A percentile compares a stretch with the other conserved stretches of the same genome.
Conservation (phyloP, 495 filamentous ascomycete genomes). For the Delitschia confertaspora region DNA sequence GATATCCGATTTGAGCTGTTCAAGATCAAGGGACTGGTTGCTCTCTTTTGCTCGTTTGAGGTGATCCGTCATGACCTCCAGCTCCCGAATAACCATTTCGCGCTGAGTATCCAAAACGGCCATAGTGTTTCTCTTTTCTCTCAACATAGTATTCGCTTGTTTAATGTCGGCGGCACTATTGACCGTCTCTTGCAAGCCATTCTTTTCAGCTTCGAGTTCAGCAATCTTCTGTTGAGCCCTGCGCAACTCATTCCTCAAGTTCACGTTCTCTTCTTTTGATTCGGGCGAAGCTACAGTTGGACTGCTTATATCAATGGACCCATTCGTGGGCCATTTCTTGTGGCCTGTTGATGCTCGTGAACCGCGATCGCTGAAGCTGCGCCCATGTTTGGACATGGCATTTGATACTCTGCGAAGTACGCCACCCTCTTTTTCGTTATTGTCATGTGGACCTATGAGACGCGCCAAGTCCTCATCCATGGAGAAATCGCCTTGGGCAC, state of each 20-base stretch:
- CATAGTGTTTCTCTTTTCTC: conserved; percentile 92
- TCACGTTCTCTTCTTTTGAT: conserved; percentile 58
- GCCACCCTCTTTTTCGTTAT: conserved; percentile 50
- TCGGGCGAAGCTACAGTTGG: conserved; percentile 57
- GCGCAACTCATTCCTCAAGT: conserved; percentile 67
- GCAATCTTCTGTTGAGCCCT: conserved; percentile 71
- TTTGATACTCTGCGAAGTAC: conserved; percentile 84
- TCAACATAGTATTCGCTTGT: conserved; percentile 72
- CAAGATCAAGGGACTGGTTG: conserved; percentile 35
- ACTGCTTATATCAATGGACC: conserved; percentile 67
- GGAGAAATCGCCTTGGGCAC: conserved; percentile 64
- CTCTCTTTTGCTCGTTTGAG: conserved; percentile 58
- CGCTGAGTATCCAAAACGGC: conserved; percentile 91
- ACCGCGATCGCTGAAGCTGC: conserved; percentile 72
- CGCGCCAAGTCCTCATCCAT: conserved; percentile 88
- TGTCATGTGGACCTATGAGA: conserved; percentile 63
- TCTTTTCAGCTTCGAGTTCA: conserved; percentile 68
- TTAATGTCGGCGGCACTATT: conserved; percentile 69
- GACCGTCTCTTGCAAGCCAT: conserved; percentile 42
- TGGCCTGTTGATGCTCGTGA: conserved; percentile 39
- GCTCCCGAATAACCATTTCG: conserved; percentile 87
- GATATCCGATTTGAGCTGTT: conserved; percentile 63
- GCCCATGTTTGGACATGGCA: conserved; percentile 75
- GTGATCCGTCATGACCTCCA: conserved; percentile 77
- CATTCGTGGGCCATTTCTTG: conserved; percentile 67